Evolutionary conservation across 805 yeast species (phyloP), one percentile per base, ranked within the genome.

Genomic region (Saturnispora besseyi): DNA sequence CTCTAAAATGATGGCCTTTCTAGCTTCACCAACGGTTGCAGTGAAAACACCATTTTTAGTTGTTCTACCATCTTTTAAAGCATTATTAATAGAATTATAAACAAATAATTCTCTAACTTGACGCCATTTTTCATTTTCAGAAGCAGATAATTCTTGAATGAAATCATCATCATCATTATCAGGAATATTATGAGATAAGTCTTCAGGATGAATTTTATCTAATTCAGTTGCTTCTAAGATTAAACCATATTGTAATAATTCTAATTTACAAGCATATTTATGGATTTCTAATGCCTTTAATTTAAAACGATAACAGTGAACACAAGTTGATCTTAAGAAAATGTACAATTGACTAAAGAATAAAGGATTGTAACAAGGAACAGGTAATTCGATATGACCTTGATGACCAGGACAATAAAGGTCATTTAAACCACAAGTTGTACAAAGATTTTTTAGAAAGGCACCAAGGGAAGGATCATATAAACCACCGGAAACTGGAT

Each of bases 401-500:
- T 89, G 88, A 67, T 93, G 99, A 44, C 99, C 99, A 4, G 97
- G 97, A 72, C 99, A 93, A 59, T 79, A 82, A 62, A 84, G 81
- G 58, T 91, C 97, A 64, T 90, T 96, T 54, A 91, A 74, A 18
- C 98, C 96, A 77, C 99, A 93, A 1, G 98, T 91, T 22, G 93
- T 77, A 78, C 99, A 89, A 51, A 86, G 74, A 65, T 91, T 87
- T 62, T 83, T 77, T 54, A 88, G 72, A 62, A 89, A 93, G 0
- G 99, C 98, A 57, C 99, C 99, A 38, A 93, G 71, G n/a, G 96
- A 81, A 54, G 91, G 76, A 68, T 93, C 99, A 62, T 93, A 93
- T 32, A 93, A 72, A 66, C 99, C 99, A 53, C 93, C 90, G 40
- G 84, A 76, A 48, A 93, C 82, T 18, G 99, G 97, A 67, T 95